A percentile compares a stretch with the other conserved stretches of the same genome.
Evolutionary conservation across 352 stramenopile genomes (phyloP).

Genomic region (Phytophthora hibernalis): DNA sequence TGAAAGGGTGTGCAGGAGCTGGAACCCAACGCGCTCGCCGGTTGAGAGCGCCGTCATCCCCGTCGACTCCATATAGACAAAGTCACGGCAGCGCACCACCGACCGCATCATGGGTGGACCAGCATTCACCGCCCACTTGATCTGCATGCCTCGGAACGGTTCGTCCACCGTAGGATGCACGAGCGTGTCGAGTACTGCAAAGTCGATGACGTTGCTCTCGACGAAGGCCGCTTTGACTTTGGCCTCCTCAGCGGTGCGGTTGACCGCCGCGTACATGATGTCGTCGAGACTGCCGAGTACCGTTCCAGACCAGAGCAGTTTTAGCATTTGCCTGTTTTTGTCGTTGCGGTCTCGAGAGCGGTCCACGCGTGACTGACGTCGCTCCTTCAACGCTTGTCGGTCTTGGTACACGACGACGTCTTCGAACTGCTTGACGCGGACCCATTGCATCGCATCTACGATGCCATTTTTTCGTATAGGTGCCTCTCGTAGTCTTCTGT

Average conservation of each 20-base stretch:
- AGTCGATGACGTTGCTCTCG: slow-evolving; percentile 52
- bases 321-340: slow-evolving; percentile 30
- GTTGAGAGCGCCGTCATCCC: slow-evolving; percentile 46
- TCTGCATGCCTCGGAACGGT: slow-evolving; percentile 50
- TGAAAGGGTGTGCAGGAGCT: slow-evolving; percentile 44
- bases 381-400: slow-evolving; percentile 30
- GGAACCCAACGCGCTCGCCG: slow-evolving; percentile 53
- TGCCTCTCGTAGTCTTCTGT: slow-evolving; percentile 43
- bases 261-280: slow-evolving; percentile 47
- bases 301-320: slow-evolving; percentile 49
- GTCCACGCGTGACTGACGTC: slow-evolving; percentile 32
- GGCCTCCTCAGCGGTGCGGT: slow-evolving; percentile 31
- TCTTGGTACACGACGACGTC: slow-evolving; percentile 48
- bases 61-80: slow-evolving; percentile 63
- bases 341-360: slow-evolving; percentile 9
- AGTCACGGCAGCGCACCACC: slow-evolving; percentile 60
- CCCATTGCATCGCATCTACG: slow-evolving; percentile 42
- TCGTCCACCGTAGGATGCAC: slow-evolving; percentile 40
- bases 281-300: slow-evolving; percentile 49
- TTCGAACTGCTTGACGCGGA: slow-evolving; percentile 45
- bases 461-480: slow-evolving; percentile 18
- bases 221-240: slow-evolving; percentile 45
- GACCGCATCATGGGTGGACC: slow-evolving; percentile 50
- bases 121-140: slow-evolving; percentile 67
- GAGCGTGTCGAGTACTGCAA: slow-evolving; percentile 51